These are phyloP conservation scores for Wickerhamiella spandovensis DNA, from an alignment of 805 yeast species.

Conservation along the genomic window DNA sequence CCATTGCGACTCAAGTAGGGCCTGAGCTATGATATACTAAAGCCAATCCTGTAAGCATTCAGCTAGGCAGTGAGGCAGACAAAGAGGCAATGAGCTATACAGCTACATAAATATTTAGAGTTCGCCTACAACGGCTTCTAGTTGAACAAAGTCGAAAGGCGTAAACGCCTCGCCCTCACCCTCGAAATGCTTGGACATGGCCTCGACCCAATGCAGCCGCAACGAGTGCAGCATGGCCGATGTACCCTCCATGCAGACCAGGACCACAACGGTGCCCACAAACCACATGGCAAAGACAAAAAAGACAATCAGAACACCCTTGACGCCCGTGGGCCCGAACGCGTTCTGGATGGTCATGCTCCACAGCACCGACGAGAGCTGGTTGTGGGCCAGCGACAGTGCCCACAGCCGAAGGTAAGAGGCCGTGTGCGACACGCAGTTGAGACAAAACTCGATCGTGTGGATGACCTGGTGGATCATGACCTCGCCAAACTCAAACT, in stretches of 20 bases:
- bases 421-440: slow-evolving; percentile 95
- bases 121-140: background rate
- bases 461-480: slow-evolving; percentile 96
- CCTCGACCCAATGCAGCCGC: slow-evolving; percentile 98
- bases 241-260: slow-evolving; percentile 97
- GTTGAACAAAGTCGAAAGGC: slow-evolving; percentile 56
- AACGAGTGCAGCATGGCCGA: slow-evolving; percentile 96
- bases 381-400: slow-evolving; percentile 89
- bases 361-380: slow-evolving; percentile 88
- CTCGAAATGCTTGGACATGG: slow-evolving; percentile 95
- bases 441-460: slow-evolving; percentile 92
- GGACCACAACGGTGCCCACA: slow-evolving; percentile 73
- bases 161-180: slow-evolving; percentile 89
- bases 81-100: background rate
- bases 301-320: slow-evolving; percentile 61
- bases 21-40: too few relatives aligned
- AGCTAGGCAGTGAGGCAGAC: too few relatives aligned
- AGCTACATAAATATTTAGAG: background rate
- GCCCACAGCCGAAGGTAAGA: slow-evolving; percentile 96
- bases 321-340: slow-evolving; percentile 50
- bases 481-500: slow-evolving; percentile 75
- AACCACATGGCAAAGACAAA: slow-evolving; percentile 91
- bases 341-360: slow-evolving; percentile 82
- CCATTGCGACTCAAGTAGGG: background rate
- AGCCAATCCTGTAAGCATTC: too few relatives aligned